A percentile compares a stretch with the other conserved stretches of the same genome.
Evolutionary conservation across 306 rosid species (phyloP).

Genomic region (Gastrolobium bilobum): DNA sequence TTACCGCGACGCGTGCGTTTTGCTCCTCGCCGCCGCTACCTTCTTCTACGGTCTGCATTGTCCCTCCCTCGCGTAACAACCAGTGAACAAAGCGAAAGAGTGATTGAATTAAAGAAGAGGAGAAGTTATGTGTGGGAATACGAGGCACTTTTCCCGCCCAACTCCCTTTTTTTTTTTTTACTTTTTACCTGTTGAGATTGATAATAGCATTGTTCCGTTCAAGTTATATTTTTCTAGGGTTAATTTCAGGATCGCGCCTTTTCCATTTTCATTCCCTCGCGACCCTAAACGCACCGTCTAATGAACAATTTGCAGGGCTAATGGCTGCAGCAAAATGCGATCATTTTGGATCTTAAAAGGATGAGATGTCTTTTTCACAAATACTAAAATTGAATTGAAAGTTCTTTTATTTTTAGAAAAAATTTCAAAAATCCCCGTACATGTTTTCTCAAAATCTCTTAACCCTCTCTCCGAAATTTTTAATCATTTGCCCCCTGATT

Average conservation of each 20-base stretch:
- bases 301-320: neutral
- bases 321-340: slow-evolving; percentile 27
- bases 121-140: neutral
- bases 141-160: slow-evolving; percentile 70
- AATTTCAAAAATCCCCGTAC: no score
- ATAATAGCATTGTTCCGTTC: neutral
- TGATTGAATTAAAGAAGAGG: neutral
- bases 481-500: no score
- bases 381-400: neutral
- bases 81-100: neutral
- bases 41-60: slow-evolving; percentile 49
- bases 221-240: slow-evolving; percentile 48
- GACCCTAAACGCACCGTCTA: slow-evolving; percentile 39
- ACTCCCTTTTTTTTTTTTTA: slow-evolving; percentile 36
- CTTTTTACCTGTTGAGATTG: neutral
- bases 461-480: no score
- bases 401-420: no score
- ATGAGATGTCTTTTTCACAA: neutral
- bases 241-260: slow-evolving; percentile 51
- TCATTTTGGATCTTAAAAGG: slow-evolving; percentile 43
- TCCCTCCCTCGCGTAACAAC: slow-evolving; percentile 10
- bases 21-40: slow-evolving; percentile 45
- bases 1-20: slow-evolving; percentile 41
- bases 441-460: no score
- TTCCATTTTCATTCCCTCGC: slow-evolving; percentile 27